Percentiles rank a stretch among this genome's conserved stretches.
Evolutionary conservation across 495 filamentous ascomycete species (phyloP).

Genomic region (Lasiosphaeria hispida): DNA sequence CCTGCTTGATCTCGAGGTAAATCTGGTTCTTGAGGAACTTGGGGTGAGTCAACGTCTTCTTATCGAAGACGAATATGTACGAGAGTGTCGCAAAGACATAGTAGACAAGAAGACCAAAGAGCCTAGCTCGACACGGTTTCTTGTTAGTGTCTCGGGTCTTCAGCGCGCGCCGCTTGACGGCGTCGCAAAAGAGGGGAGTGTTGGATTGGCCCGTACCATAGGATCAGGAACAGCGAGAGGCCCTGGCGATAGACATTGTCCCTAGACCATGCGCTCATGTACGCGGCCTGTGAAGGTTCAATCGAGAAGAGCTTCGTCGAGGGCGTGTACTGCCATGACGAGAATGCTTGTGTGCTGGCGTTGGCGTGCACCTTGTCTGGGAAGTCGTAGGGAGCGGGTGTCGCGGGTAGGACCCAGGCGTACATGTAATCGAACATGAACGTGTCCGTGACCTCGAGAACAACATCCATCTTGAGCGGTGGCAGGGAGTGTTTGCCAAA

Average conservation of each 20-base stretch:
- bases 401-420: constrained; percentile 64
- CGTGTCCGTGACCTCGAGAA: constrained; percentile 82
- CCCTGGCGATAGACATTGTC: constrained; percentile 79
- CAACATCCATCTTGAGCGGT: constrained; percentile 73
- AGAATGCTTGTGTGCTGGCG: constrained; percentile 35
- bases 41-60: constrained; percentile 82
- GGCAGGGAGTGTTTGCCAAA: background rate
- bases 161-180: background rate
- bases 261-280: constrained; percentile 73
- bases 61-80: constrained; percentile 92
- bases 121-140: constrained; percentile 46
- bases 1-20: constrained; percentile 77
- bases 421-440: constrained; percentile 81
- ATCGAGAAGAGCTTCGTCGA: constrained; percentile 69
- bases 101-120: constrained; percentile 82
- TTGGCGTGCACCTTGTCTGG: constrained; percentile 37
- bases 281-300: constrained; percentile 73
- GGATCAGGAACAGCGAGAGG: constrained; percentile 74
- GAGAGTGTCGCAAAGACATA: constrained; percentile 80
- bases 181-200: background rate
- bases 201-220: constrained; percentile 59
- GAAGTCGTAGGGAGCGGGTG: constrained; percentile 47
- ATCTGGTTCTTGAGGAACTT: constrained; percentile 97
- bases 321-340: constrained; percentile 62
- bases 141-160: background rate